Evolutionary conservation across 352 stramenopile species (phyloP), one percentile per base, ranked within the genome.

Genomic region (Globisporangium heterothallicum): DNA sequence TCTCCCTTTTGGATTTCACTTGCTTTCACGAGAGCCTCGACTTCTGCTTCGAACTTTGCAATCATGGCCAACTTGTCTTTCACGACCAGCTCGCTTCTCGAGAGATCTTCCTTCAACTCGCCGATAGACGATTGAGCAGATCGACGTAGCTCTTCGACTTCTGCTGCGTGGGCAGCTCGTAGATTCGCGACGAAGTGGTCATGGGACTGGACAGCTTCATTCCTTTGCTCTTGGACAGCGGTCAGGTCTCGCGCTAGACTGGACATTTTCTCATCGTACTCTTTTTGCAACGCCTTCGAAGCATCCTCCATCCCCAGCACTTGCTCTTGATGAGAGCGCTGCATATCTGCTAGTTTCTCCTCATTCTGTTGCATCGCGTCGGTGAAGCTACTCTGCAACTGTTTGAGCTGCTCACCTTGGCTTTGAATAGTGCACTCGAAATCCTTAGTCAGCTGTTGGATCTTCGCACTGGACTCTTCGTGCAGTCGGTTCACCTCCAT

Each of bases 251-350:
- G 26, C 27, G 40, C 13, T 16, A 58, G 18, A 0, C 13, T 43
- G 25, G 19, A n/a, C 36, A 26, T 62, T 44, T 55, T 68, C 56
- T 16, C 42, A 0, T 50, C 61, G 4, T 68, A 32, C 35, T 67
- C 44, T 30, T 30, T 16, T 61, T 63, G 21, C 32, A 51, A 25
- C 14, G 29, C 42, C 10, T 19, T 10, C 21, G 29, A 43, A 5
- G 41, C 22, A 10, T 10, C 38, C 19, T 58, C 51, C 29, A 58
- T 36, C 22, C 30, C 32, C 4, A 21, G 14, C 1, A 58, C 49
- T 24, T 58, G 49, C 9, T 65, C 44, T 6, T 70, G 48, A 12
- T 56, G 59, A 14, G 53, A 49, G 10, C 63, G 44, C 13, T 65
- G n/a, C 24, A 72, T 27, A 7, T 64, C 42, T 3, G 25, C 19